Conservation (phyloP, 768 basidiomycete genomes). For the Neoboletus brunneissimus region DNA sequence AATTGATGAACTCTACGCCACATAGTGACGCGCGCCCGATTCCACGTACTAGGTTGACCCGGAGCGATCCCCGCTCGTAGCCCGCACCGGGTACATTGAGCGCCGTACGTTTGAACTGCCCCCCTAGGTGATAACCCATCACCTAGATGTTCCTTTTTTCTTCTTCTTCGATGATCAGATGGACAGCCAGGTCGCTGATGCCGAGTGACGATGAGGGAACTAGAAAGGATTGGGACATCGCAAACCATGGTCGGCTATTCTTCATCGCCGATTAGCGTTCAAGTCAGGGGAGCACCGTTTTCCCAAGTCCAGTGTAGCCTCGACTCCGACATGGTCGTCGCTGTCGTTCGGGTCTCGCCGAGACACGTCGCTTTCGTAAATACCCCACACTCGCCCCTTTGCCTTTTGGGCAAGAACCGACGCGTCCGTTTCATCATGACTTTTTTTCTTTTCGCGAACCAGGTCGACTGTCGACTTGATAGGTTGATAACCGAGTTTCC, state of each 20-base stretch:
- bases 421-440: neutral
- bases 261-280: neutral
- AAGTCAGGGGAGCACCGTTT: neutral
- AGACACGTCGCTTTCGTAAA: neutral
- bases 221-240: neutral
- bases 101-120: neutral
- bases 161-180: neutral
- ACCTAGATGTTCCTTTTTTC: neutral
- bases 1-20: neutral
- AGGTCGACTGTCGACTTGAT: neutral
- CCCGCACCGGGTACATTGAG: neutral
- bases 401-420: neutral
- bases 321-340: neutral
- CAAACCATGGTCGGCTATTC: neutral
- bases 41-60: neutral
- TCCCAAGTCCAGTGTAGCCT: neutral
- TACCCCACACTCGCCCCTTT: slow-evolving; percentile 3
- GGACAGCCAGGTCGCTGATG: neutral
- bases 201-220: neutral
- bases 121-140: neutral
- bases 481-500: neutral
- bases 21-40: neutral
- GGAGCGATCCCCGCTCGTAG: neutral
- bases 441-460: too few species aligned
- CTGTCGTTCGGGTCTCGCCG: slow-evolving; percentile 5